Evolutionary conservation across 1,139 yeast species (phyloP).

Genomic region (Protomyces lactucae-debilis): DNA sequence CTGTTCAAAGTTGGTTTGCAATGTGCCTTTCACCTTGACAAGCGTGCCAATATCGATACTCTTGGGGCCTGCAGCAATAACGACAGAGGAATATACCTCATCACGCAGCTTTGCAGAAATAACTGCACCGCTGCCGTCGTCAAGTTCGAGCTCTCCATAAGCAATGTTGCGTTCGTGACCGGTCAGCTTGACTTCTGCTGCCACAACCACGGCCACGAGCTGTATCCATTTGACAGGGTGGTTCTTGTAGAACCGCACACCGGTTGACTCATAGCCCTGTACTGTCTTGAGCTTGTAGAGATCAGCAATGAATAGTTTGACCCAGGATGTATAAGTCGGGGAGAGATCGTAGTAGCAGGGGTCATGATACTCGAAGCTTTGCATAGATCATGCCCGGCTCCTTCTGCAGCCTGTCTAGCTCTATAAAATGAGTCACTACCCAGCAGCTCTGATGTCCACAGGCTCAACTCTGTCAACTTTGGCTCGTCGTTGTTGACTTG

Average conservation of each 20-base stretch:
- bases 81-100: background rate
- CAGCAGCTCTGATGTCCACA: too few relatives aligned
- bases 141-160: slow-evolving; percentile 15
- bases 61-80: background rate
- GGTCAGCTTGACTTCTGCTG: background rate
- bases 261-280: slow-evolving; percentile 19
- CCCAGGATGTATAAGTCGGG: slow-evolving; percentile 26
- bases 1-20: slow-evolving; percentile 8
- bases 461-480: too few relatives aligned
- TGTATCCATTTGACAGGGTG: slow-evolving; percentile 29
- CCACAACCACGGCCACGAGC: slow-evolving; percentile 27
- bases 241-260: slow-evolving; percentile 25
- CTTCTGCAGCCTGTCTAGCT: too few relatives aligned
- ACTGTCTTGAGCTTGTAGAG: slow-evolving; percentile 1
- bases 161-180: background rate
- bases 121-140: slow-evolving; percentile 27
- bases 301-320: slow-evolving; percentile 26
- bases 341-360: slow-evolving; percentile 22
- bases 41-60: slow-evolving; percentile 19
- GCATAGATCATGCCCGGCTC: background rate
- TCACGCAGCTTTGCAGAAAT: background rate
- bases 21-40: slow-evolving; percentile 21
- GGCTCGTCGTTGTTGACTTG: too few relatives aligned
- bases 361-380: slow-evolving; percentile 12
- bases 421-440: too few relatives aligned